Percentiles rank a stretch among this genome's conserved stretches.
Evolutionary conservation across 148 eudicot genomes (phyloP).

Genomic region (Nepenthes mirabilis): DNA sequence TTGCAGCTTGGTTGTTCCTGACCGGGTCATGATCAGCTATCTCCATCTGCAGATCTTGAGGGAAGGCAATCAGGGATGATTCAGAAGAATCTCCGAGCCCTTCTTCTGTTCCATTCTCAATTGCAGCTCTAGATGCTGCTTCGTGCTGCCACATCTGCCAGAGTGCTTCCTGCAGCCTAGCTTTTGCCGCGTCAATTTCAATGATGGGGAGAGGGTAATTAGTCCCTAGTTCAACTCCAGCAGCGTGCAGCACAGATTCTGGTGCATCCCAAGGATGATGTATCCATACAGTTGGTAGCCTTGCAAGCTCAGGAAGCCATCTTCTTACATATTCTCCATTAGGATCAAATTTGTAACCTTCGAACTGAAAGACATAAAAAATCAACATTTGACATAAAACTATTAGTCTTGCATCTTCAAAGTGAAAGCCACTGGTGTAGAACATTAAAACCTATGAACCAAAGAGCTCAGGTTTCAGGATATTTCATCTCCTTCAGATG

Average conservation of each 20-base stretch:
- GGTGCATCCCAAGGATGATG: conserved; percentile 99
- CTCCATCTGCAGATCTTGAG: conserved; percentile 70
- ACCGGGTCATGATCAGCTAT: conserved; percentile 34
- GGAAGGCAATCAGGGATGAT: conserved; percentile 49
- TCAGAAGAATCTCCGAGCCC: conserved; percentile 94
- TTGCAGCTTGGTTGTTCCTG: conserved; percentile 24
- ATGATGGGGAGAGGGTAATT: conserved; percentile 93
- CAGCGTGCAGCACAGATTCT: conserved; percentile 80
- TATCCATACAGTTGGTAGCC: conserved; percentile 96
- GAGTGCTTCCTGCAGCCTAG: conserved; percentile 65
- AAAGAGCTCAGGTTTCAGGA: too few species aligned
- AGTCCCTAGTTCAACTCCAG: conserved; percentile 87
- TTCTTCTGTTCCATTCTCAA: conserved; percentile 84
- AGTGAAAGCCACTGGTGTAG: not conserved
- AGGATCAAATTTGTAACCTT: conserved; percentile 95
- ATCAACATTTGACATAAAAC: not conserved
- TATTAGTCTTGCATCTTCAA: not conserved
- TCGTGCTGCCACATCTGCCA: conserved; percentile 79
- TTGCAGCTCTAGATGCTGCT: conserved; percentile 62
- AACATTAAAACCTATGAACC: too few species aligned
- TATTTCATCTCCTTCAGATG: too few species aligned
- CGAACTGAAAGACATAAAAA: conserved; percentile 34
- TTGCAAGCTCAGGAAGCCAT: conserved; percentile 95
- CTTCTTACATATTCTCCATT: conserved; percentile 86
- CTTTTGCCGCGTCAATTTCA: conserved; percentile 79